Base-by-base conservation (phyloP, 2,329 filamentous ascomycete species). In the Botryosphaeria dothidea region DNA sequence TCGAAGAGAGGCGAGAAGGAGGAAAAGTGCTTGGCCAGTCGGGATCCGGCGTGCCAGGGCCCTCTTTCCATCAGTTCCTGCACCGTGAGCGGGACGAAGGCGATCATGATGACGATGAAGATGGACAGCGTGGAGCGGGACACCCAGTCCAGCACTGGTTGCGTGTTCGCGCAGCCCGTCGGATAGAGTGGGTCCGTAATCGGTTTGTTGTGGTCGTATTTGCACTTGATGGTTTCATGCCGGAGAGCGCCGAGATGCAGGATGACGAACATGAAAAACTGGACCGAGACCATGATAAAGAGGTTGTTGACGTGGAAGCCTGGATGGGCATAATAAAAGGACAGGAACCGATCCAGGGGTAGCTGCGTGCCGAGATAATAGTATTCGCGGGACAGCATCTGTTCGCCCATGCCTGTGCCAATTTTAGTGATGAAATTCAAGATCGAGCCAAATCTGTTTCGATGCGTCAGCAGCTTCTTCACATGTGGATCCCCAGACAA, bases 391-490 rank as follows among this genome's bases (percentile, higher is more conserved):
- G 95, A 98, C 72, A 99, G 84, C 91, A 99, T 95, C 78, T 99
- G 95, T 79, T 99, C 95, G 75, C 95, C 95, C 95, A 99, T 99
- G 88, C 95, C 95, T 76, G 95, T 98, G 79, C 95, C 95, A 76
- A 99, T 99, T 86, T 99, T 99, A 75, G 95, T 99, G 4, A 95
- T 98, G 86, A 99, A 99, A 86, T 99, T 99, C 69, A 99, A 88
- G 86, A 99, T 96, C 46, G 95, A 98, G 66, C 95, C 95, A 77
- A 99, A 99, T 77, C 41, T 45, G 41, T 19, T 17, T 13, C n/a
- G 9, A 45, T n/a, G 3, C 7, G 41, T 45, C 19, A 45, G 41
- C 41, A 45, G 19, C 15, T 45, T 45, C 41, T 8, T 19, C 6
- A 3, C 41, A 45, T 34, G 31, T 11, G 31, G 13, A 34, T 6